A percentile compares a stretch with the other conserved stretches of the same genome.
Evolutionary conservation across 2,329 filamentous ascomycete genomes (phyloP).

Genomic region (Cytospora leucostoma): DNA sequence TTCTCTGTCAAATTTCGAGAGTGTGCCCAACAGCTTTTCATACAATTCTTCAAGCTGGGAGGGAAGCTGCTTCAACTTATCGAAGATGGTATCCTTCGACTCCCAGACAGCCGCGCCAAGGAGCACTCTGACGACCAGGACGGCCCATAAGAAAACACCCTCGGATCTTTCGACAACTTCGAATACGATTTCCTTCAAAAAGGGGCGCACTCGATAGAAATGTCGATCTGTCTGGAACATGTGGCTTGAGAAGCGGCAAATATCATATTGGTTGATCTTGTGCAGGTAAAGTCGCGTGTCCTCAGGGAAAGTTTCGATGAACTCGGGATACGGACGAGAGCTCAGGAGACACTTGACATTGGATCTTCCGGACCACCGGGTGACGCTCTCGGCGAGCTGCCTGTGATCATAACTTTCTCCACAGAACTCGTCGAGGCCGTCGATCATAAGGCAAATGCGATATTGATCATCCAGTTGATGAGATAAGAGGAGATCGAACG

Average conservation of each 20-base stretch:
- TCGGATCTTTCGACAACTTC: not conserved
- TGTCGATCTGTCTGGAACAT: not conserved
- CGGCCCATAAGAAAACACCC: slow-evolving; percentile 16
- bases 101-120: not conserved
- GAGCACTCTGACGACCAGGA: slow-evolving; percentile 9
- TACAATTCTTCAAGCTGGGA: slow-evolving; percentile 1
- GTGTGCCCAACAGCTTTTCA: not conserved
- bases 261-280: slow-evolving; percentile 4
- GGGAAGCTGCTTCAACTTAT: not conserved
- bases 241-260: not conserved
- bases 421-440: slow-evolving; percentile 15
- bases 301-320: not conserved
- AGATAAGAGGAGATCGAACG: not conserved
- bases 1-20: not conserved
- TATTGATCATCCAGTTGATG: not conserved
- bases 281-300: slow-evolving; percentile 5
- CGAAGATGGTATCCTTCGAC: not conserved
- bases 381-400: not conserved
- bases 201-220: not conserved
- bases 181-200: not conserved
- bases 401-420: not conserved
- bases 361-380: not conserved
- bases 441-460: slow-evolving; percentile 7
- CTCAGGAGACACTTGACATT: slow-evolving; percentile 14
- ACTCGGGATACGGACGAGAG: slow-evolving; percentile 16